Evolutionary conservation across 352 stramenopile species (phyloP), one percentile per base, ranked within the genome.

Genomic region (Phytophthora ohioensis): DNA sequence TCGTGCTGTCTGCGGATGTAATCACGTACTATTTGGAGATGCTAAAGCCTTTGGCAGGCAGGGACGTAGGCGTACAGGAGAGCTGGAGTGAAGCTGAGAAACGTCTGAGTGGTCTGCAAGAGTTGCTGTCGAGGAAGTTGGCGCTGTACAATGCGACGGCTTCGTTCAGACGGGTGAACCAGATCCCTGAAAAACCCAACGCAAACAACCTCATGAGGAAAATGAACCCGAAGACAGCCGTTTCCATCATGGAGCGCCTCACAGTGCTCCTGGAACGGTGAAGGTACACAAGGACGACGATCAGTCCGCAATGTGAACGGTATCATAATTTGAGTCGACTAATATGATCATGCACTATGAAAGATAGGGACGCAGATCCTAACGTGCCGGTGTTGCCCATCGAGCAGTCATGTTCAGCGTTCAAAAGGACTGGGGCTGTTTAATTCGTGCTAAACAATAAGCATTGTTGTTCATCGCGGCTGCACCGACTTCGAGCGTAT

Each of bases 221-320:
- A 66, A 85, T 91, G 74, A 87, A 89, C 74, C 85, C 85, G 17
- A 91, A 89, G 70, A 81, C 75, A 15, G 85, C 80, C 12, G 74
- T 89, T 4, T 67, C 76, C 3, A 78, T 91, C 42, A 79, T 90
- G 66, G 62, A 70, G 45, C 75, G 91, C 53, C 61, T 92, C 43
- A 69, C 85, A n/a, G 67, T 62, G 35, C 48, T 88, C 53, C 56
- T 84, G 45, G 66, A 89, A 55, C 75, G 67, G 59, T 65, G 52
- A 71, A 34, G 30, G 41, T 49, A 27, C 12, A 15, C 32, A 47
- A 47, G 35, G 5, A 67, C 3, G 27, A 46, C 6, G 27, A 57
- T 17, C 45, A 34, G 17, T 35, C 17, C 45, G 2, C n/a, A 21
- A 42, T 54, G 46, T 31, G 35, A 39, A 43, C 3, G 10, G 34